Evolutionary conservation across 2,329 filamentous ascomycete genomes (phyloP), one percentile per base, ranked within the genome.

Genomic region (Fusarium camptoceras): DNA sequence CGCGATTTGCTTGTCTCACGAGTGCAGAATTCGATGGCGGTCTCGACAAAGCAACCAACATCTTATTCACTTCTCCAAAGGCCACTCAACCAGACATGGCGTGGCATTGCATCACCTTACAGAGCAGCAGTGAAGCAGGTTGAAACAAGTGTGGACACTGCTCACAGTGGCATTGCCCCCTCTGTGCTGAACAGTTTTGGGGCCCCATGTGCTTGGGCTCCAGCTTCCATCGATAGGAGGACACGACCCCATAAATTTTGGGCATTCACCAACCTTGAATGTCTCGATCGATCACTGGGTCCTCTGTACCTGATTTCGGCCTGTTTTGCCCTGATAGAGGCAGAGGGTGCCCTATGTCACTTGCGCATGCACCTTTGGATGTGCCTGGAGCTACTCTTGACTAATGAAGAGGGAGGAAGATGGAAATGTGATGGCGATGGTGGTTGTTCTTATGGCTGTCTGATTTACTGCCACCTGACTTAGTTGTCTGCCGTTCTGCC

Each of bases 91-190:
- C 57, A 59, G 57, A 42, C 50, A 59, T 71, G 68, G 61, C 58
- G 49, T 62, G 55, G 63, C 49, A 64, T 56, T 67, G 59, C 58
- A 66, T 75, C 66, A 72, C 62, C 66, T 51, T 61, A 64, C 64
- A 63, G 55, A 49, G 43, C 48, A 51, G 47, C 49, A 65, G 51
- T 55, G 58, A 73, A 66, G 62, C 64, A 54, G 50, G 61, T 67
- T 68, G 63, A 72, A 73, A 72, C 66, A 59, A 73, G 69, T 70
- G 73, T 75, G 73, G 71, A 64, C 63, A 70, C 63, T 71, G 56
- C 56, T 70, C 59, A 46, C 62, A 48, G 57, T 59, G 47, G 65
- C 57, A 56, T 49, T 43, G 49, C 49, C 60, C 50, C 59, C 55
- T 60, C 47, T 53, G 43, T 51, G 46, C 43, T 58, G 64, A 60